A percentile compares a stretch with the other conserved stretches of the same genome.
These are phyloP conservation scores for Sphagnum tenellum DNA, from an alignment of 225 moss, liverwort and hornwort genomes.

Conservation along the genomic window DNA sequence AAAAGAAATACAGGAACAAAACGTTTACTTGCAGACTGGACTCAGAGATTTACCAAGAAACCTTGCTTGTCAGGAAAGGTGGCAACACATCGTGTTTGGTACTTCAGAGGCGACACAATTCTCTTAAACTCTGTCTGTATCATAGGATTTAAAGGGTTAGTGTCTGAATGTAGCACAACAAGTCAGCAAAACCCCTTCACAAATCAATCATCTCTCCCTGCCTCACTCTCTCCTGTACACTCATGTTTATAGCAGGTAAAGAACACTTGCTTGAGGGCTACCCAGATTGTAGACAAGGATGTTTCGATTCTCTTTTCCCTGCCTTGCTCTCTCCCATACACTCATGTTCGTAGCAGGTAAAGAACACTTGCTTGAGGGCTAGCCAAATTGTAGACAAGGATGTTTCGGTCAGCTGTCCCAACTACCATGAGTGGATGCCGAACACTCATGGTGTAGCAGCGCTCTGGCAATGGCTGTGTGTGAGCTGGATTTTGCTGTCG, in stretches of 20 bases:
- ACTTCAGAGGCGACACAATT: constrained; percentile 80
- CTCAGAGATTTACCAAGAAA: constrained; percentile 48
- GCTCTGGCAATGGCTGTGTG: constrained; percentile 85
- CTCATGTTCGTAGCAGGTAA: neutral
- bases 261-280: neutral
- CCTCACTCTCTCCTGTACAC: neutral
- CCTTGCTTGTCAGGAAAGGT: constrained; percentile 94
- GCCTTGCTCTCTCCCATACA: neutral
- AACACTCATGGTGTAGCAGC: constrained; percentile 94
- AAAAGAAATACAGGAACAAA: too few species aligned
- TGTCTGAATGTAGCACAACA: too few species aligned
- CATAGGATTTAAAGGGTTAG: constrained; percentile 2
- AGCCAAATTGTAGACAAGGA: constrained; percentile 83
- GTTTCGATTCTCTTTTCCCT: neutral
- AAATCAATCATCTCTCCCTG: too few species aligned
- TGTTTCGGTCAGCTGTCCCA: constrained; percentile 90
- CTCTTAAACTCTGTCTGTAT: constrained; percentile 84
- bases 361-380: constrained; percentile 69
- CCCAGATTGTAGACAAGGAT: neutral
- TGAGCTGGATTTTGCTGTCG: constrained; percentile 87
- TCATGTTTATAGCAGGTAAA: neutral
- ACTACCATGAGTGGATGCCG: constrained; percentile 99
- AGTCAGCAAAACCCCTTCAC: too few species aligned
- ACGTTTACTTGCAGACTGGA: too few species aligned
- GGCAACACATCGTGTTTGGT: constrained; percentile 92